Percentiles rank a stretch among this genome's conserved stretches.
These are phyloP conservation scores for Geotrichum carabidarum DNA, from an alignment of 1,139 yeast genomes.

Conservation along the genomic window DNA sequence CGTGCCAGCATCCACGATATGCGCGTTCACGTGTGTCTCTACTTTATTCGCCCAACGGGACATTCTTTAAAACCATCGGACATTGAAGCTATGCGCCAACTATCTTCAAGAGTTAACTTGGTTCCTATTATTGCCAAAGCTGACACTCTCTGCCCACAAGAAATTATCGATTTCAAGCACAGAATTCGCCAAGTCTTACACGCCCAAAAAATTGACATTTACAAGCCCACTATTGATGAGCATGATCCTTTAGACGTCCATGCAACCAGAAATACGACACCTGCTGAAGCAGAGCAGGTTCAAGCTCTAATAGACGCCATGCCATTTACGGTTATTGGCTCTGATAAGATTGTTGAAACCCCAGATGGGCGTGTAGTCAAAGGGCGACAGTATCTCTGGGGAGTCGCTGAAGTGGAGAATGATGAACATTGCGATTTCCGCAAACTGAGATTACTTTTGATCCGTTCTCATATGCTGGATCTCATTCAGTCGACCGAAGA, in stretches of 20 bases:
- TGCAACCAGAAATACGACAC: conserved; percentile 28
- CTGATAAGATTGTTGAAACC: conserved; percentile 78
- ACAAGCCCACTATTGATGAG: conserved; percentile 63
- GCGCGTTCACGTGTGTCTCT: conserved; percentile 92
- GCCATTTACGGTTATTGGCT: conserved; percentile 93
- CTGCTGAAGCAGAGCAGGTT: conserved; percentile 53
- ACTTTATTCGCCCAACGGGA: conserved; percentile 94
- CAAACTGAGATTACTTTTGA: conserved; percentile 76
- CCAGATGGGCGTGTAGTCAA: conserved; percentile 70
- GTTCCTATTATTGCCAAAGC: conserved; percentile 95
- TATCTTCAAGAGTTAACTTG: conserved; percentile 83
- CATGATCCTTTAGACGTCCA: conserved; percentile 23
- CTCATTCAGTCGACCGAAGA: conserved; percentile 85
- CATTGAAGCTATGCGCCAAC: conserved; percentile 84
- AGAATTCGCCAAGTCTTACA: conserved; percentile 84
- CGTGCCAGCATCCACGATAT: conserved; percentile 59
- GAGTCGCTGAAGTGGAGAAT: conserved; percentile 93
- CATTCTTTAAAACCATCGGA: conserved; percentile 92
- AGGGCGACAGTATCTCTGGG: conserved; percentile 97
- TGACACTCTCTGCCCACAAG: conserved; percentile 82
- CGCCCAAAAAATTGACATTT: conserved; percentile 85
- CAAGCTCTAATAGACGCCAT: conserved; percentile 79
- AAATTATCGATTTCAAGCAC: conserved; percentile 73
- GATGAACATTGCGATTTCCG: conserved; percentile 94
- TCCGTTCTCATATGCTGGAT: conserved; percentile 93